A percentile compares a stretch with the other conserved stretches of the same genome.
Evolutionary conservation across 768 basidiomycete species (phyloP).

Genomic region (Xerocomellus intermedius): DNA sequence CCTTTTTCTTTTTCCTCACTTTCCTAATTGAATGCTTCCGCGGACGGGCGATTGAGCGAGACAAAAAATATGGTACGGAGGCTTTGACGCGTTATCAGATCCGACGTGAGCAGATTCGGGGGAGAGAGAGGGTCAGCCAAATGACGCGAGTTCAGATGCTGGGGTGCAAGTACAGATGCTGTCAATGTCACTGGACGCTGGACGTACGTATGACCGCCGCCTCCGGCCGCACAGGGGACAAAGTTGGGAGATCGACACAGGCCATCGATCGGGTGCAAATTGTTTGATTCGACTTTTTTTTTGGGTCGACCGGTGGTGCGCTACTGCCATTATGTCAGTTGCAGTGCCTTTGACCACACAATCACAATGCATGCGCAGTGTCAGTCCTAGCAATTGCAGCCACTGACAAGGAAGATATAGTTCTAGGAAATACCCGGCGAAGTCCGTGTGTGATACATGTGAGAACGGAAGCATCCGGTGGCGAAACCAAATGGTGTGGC

Average conservation of each 20-base stretch:
- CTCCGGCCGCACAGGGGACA: background rate
- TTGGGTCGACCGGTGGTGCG: background rate
- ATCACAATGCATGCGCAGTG: background rate
- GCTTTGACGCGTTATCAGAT: conserved; percentile 6
- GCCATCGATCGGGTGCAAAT: background rate
- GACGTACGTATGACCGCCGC: background rate
- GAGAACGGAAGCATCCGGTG: background rate
- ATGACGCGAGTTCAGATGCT: background rate
- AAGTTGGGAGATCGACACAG: conserved; percentile 1
- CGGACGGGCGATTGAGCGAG: background rate
- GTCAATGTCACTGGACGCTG: background rate
- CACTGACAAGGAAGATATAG: background rate
- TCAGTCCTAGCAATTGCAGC: background rate
- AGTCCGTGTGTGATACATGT: background rate
- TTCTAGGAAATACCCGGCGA: background rate
- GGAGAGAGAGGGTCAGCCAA: background rate
- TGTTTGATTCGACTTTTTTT: background rate
- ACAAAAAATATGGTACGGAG: background rate
- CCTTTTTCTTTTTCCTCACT: background rate
- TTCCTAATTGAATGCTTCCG: conserved; percentile 5
- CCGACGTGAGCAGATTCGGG: conserved; percentile 5
- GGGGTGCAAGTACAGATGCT: background rate
- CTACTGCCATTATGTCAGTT: background rate
- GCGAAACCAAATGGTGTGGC: background rate
- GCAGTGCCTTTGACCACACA: background rate